Conservation (phyloP, 1,139 yeast genomes). For the Cylindricascospora bacillispora region DNA sequence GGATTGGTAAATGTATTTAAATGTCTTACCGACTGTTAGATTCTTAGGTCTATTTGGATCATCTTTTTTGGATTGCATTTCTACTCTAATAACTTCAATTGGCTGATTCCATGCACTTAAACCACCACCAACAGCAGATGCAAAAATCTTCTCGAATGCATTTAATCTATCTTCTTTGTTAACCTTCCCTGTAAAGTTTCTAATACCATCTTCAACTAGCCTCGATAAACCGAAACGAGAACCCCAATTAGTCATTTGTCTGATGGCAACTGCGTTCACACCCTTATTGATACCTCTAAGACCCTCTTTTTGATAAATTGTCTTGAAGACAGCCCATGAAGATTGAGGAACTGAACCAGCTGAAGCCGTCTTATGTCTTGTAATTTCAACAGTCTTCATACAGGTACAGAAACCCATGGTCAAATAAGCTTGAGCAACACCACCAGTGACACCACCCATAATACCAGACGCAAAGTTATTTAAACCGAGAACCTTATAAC, state of each 20-base stretch:
- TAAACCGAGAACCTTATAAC: conserved; percentile 50
- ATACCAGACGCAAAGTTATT: conserved; percentile 74
- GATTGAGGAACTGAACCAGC: conserved; percentile 61
- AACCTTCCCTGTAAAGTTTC: conserved; percentile 47
- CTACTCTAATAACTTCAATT: conserved; percentile 92
- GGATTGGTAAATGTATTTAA: conserved; percentile 66
- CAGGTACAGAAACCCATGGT: conserved; percentile 98
- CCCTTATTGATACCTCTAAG: conserved; percentile 92
- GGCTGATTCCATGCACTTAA: conserved; percentile 98
- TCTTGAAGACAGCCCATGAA: conserved; percentile 75
- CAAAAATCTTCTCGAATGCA: conserved; percentile 68
- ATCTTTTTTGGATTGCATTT: conserved; percentile 86
- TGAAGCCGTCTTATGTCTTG: conserved; percentile 70
- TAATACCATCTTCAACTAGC: conserved; percentile 77
- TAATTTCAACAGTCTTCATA: conserved; percentile 96
- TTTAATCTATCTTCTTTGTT: conserved; percentile 47
- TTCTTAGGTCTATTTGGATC: conserved; percentile 96
- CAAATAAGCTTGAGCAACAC: conserved; percentile 81
- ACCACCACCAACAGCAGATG: conserved; percentile 94
- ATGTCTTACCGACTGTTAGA: conserved; percentile 65
- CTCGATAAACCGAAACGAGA: conserved; percentile 89
- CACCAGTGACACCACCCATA: conserved; percentile 91
- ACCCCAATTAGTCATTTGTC: conserved; percentile 99
- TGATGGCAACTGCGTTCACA: conserved; percentile 96
- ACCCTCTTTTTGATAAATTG: conserved; percentile 76